Evolutionary conservation across 106 monocot genomes (phyloP).

Genomic region (Acorus calamus): DNA sequence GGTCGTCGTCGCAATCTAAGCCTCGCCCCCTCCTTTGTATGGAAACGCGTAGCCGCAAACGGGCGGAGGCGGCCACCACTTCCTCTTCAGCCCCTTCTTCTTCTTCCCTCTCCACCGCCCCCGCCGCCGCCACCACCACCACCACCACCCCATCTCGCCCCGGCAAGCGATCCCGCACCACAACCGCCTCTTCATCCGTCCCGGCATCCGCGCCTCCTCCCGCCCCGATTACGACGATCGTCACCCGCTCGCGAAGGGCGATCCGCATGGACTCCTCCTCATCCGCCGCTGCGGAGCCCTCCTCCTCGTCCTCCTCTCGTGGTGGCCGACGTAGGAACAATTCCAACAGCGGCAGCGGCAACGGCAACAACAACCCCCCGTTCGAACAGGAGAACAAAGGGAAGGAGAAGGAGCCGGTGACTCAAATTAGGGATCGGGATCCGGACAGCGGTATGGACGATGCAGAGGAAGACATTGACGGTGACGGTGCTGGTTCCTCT

Average conservation of each 20-base stretch:
- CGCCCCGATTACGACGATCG: background rate
- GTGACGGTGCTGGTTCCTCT: slow-evolving; percentile 10
- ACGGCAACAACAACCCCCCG: slow-evolving; percentile 12
- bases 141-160: slow-evolving; percentile 12
- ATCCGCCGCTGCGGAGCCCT: background rate
- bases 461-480: slow-evolving; percentile 40
- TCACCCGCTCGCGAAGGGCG: slow-evolving; percentile 3
- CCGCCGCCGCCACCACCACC: no score
- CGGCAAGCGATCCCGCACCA: slow-evolving; percentile 49
- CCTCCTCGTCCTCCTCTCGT: no score
- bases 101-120: slow-evolving; percentile 20
- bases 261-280: slow-evolving; percentile 17
- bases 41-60: slow-evolving; percentile 99
- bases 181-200: slow-evolving; percentile 10
- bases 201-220: slow-evolving; percentile 4
- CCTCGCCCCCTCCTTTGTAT: slow-evolving; percentile 44
- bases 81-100: slow-evolving; percentile 53
- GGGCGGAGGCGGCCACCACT: slow-evolving; percentile 65
- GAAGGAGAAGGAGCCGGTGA: slow-evolving; percentile 64
- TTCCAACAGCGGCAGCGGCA: slow-evolving; percentile 21
- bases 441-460: slow-evolving; percentile 43
- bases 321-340: background rate
- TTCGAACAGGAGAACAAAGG: slow-evolving; percentile 45
- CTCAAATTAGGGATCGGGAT: slow-evolving; percentile 29
- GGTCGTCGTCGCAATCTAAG: no score